Evolutionary conservation across 768 basidiomycete species (phyloP).

Genomic region (Leccinum rimulosum): DNA sequence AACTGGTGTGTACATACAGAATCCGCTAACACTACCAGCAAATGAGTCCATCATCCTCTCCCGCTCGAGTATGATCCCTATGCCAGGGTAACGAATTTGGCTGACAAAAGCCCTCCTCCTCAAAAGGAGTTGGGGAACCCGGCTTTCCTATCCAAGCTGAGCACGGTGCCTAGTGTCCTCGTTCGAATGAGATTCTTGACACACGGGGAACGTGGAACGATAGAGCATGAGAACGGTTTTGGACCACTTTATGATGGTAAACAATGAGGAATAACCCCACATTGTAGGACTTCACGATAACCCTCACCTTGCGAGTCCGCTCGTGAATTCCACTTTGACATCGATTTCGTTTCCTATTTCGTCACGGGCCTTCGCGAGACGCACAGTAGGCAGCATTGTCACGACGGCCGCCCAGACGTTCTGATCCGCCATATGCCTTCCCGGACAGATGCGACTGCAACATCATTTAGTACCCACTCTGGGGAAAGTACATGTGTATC

Average conservation of each 20-base stretch:
- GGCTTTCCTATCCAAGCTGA: neutral
- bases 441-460: conserved; percentile 32
- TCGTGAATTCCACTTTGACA: conserved; percentile 23
- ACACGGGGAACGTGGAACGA: conserved; percentile 15
- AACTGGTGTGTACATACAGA: too few relatives aligned
- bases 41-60: too few relatives aligned
- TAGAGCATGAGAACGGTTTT: conserved; percentile 25
- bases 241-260: conserved; percentile 16
- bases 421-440: conserved; percentile 33
- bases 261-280: neutral
- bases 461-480: neutral
- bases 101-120: too few relatives aligned
- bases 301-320: conserved; percentile 20
- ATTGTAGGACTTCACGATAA: neutral
- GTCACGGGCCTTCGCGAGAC: conserved; percentile 26
- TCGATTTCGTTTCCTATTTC: conserved; percentile 31
- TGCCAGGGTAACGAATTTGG: too few relatives aligned
- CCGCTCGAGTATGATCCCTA: too few relatives aligned
- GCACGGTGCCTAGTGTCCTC: neutral
- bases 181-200: conserved; percentile 17
- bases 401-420: conserved; percentile 33
- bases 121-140: neutral
- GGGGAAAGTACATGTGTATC: neutral
- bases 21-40: too few relatives aligned
- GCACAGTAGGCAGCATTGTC: conserved; percentile 30